phyloP scores from a whole-genome alignment of 1,284 basidiomycete species.

The Malassezia furfur region DNA sequence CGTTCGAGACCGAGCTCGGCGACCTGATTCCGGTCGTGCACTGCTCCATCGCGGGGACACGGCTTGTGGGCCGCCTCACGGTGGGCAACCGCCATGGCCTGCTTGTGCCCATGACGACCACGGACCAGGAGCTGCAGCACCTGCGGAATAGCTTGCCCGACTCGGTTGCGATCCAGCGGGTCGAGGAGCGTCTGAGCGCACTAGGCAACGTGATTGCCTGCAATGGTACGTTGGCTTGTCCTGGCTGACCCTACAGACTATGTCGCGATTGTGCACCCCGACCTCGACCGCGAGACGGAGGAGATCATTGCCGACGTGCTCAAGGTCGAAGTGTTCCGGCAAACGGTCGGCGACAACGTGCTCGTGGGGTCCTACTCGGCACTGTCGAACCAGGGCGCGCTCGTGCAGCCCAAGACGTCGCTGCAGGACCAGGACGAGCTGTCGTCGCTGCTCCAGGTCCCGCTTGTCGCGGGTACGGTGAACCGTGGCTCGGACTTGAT shows the following conservation, averaged over 20 bases:
- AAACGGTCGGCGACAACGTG: slow-evolving; percentile 88
- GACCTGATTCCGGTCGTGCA: slow-evolving; percentile 94
- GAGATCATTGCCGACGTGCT: slow-evolving; percentile 99
- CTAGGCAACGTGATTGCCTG: slow-evolving; percentile 97
- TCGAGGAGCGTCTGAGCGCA: slow-evolving; percentile 91
- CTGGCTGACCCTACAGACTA: slow-evolving; percentile 24
- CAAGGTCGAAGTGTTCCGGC: slow-evolving; percentile 97
- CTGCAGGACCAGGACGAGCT: slow-evolving; percentile 96
- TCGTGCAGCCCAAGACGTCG: slow-evolving; percentile 95
- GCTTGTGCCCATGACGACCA: slow-evolving; percentile 87
- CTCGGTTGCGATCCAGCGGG: slow-evolving; percentile 78
- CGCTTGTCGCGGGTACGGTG: slow-evolving; percentile 91
- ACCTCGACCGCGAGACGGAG: slow-evolving; percentile 95
- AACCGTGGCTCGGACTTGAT: slow-evolving; percentile 97
- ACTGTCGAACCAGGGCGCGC: slow-evolving; percentile 87
- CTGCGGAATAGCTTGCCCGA: slow-evolving; percentile 93
- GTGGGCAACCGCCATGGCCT: slow-evolving; percentile 83
- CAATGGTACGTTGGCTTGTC: slow-evolving; percentile 59
- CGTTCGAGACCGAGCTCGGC: slow-evolving; percentile 85
- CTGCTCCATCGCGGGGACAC: slow-evolving; percentile 87
- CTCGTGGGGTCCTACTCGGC: slow-evolving; percentile 92
- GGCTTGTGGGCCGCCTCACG: slow-evolving; percentile 84
- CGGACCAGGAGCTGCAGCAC: slow-evolving; percentile 96
- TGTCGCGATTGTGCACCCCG: slow-evolving; percentile 55
- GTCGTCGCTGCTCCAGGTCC: slow-evolving; percentile 84